Evolutionary conservation across 1,284 basidiomycete genomes (phyloP).

Genomic region (Sanghuangporus baumii): DNA sequence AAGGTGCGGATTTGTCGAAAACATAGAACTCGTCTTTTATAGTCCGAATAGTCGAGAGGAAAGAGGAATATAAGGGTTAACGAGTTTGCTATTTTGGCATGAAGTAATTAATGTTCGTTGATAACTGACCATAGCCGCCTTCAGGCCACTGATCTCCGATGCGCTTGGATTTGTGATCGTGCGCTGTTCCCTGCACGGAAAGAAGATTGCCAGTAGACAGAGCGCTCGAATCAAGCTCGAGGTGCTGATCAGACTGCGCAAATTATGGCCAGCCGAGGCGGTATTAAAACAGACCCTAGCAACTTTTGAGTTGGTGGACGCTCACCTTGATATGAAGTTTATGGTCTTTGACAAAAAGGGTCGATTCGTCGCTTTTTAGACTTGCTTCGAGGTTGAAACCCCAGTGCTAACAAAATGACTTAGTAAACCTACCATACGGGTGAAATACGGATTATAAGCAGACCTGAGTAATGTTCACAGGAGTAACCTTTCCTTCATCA

Average conservation of each 20-base stretch:
- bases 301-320: background rate
- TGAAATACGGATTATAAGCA: background rate
- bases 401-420: conserved; percentile 51
- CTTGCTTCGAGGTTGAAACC: conserved; percentile 76
- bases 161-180: conserved; percentile 44
- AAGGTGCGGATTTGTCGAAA: conserved; percentile 37
- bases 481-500: conserved; percentile 50
- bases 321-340: conserved; percentile 50
- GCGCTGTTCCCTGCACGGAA: conserved; percentile 41
- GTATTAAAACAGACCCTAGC: background rate
- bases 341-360: conserved; percentile 50
- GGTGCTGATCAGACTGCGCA: conserved; percentile 47
- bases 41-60: background rate
- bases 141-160: conserved; percentile 54
- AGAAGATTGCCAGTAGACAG: conserved; percentile 50
- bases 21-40: conserved; percentile 62
- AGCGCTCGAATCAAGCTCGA: conserved; percentile 43
- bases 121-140: conserved; percentile 47
- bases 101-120: background rate
- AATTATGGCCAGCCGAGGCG: background rate
- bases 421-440: background rate
- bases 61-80: background rate
- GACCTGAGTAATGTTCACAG: conserved; percentile 71
- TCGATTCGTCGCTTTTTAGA: conserved; percentile 35
- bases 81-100: no score